phyloP scores from a whole-genome alignment of 331 rosid genomes.

The Pyrus hybrid region DNA sequence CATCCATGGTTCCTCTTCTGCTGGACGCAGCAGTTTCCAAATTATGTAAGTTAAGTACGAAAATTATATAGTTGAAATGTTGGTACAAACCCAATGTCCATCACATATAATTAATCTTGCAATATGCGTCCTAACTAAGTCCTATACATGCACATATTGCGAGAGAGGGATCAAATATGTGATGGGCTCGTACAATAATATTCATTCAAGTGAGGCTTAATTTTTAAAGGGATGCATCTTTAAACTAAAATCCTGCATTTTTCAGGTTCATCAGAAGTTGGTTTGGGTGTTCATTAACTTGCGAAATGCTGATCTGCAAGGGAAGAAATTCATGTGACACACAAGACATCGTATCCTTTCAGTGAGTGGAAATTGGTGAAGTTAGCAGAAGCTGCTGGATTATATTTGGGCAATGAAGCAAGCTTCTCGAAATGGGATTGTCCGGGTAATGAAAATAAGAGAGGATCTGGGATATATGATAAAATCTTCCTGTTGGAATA shows the following conservation, averaged over 20 bases:
- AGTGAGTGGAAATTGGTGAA: constrained; percentile 4
- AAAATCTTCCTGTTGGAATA: not conserved
- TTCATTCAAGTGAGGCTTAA: too few relatives aligned
- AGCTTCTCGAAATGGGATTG: not conserved
- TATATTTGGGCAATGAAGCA: not conserved
- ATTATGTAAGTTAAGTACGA: not conserved
- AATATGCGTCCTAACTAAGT: too few relatives aligned
- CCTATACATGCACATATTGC: too few relatives aligned
- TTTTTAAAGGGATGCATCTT: too few relatives aligned
- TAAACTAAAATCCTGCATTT: too few relatives aligned
- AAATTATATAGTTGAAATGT: too few relatives aligned
- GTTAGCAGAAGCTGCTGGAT: not conserved
- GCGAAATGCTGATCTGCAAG: not conserved
- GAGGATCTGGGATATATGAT: constrained; percentile 9
- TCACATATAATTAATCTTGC: too few relatives aligned
- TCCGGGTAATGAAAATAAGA: constrained; percentile 15
- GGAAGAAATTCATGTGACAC: constrained; percentile 26
- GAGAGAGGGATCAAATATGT: too few relatives aligned
- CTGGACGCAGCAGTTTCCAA: rapidly evolving
- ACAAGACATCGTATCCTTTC: constrained; percentile 17
- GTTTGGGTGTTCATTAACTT: not conserved
- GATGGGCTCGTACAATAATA: too few relatives aligned
- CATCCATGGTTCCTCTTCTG: not conserved
- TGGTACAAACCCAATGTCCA: too few relatives aligned
- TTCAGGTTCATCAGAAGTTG: not conserved